Evolutionary conservation across 805 yeast genomes (phyloP).

Genomic region (Saccharomycopsis sp.): DNA sequence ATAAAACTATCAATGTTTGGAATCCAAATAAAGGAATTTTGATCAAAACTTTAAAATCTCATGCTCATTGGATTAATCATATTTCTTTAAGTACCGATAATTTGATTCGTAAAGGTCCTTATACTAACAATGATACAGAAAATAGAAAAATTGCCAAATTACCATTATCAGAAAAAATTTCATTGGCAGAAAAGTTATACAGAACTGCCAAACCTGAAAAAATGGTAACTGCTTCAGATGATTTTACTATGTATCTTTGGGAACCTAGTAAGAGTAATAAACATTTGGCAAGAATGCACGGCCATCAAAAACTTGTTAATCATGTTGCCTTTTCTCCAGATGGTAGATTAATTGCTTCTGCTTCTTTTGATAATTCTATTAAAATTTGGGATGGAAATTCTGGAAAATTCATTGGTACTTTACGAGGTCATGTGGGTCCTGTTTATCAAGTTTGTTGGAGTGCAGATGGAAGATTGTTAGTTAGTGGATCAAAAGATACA

Average conservation of each 20-base stretch:
- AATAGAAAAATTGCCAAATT: slow-evolving; percentile 21
- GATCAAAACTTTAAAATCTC: slow-evolving; percentile 69
- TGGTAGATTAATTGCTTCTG: slow-evolving; percentile 81
- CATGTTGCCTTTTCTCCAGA: slow-evolving; percentile 96
- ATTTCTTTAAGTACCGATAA: slow-evolving; percentile 85
- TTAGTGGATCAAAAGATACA: slow-evolving; percentile 91
- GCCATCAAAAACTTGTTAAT: slow-evolving; percentile 93
- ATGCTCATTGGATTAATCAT: slow-evolving; percentile 98
- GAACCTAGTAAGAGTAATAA: slow-evolving; percentile 73
- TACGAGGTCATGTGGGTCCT: slow-evolving; percentile 96
- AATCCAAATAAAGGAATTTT: slow-evolving; percentile 70
- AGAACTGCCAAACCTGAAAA: slow-evolving; percentile 59
- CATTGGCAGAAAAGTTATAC: slow-evolving; percentile 49
- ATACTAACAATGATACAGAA: slow-evolving; percentile 33
- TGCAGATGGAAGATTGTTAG: slow-evolving; percentile 82
- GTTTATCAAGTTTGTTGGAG: slow-evolving; percentile 98
- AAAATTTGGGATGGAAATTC: slow-evolving; percentile 94
- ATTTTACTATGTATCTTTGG: slow-evolving; percentile 97
- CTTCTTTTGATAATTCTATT: slow-evolving; percentile 91
- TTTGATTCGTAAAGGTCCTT: slow-evolving; percentile 69
- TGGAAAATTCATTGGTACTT: slow-evolving; percentile 81
- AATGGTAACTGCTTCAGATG: slow-evolving; percentile 92
- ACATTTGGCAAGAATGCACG: slow-evolving; percentile 91
- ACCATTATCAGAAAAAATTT: slow-evolving; percentile 42
- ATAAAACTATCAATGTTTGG: slow-evolving; percentile 90